These are phyloP conservation scores for Colletotrichum liriopes DNA, from an alignment of 2,329 filamentous ascomycete species.

Conservation along the genomic window DNA sequence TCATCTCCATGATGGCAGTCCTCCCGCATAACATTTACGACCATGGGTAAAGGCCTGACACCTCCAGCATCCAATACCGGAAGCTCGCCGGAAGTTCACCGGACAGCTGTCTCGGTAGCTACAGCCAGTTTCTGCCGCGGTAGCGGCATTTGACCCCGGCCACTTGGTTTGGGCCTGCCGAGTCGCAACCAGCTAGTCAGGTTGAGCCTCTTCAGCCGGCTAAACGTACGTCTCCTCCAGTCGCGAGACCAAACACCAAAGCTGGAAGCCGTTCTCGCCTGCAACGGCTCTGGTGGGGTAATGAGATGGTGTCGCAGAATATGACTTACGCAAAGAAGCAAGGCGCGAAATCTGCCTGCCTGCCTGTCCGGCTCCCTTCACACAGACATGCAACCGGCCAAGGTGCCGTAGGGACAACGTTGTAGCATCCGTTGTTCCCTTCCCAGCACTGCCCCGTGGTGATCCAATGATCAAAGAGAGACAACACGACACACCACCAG, in stretches of 20 bases:
- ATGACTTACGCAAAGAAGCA: constrained; percentile 37
- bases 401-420: constrained; percentile 30
- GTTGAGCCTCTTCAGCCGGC: constrained; percentile 34
- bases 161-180: constrained; percentile 6
- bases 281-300: neutral
- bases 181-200: constrained; percentile 17
- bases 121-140: neutral
- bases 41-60: constrained; percentile 17
- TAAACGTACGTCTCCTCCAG: constrained; percentile 11
- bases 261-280: constrained; percentile 19
- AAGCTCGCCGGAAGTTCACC: neutral
- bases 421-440: constrained; percentile 27
- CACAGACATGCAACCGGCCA: constrained; percentile 36
- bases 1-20: constrained; percentile 9
- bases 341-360: constrained; percentile 32
- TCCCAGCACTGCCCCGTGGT: constrained; percentile 26
- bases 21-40: constrained; percentile 6
- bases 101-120: constrained; percentile 30
- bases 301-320: constrained; percentile 22
- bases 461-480: constrained; percentile 25
- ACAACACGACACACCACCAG: constrained; percentile 32
- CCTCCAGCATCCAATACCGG: neutral
- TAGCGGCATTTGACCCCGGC: constrained; percentile 11
- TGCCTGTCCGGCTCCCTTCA: constrained; percentile 27
- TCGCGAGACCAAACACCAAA: constrained; percentile 24